Evolutionary conservation across 805 yeast species (phyloP), one percentile per base, ranked within the genome.

Genomic region (Metschnikowia bowlesiae): DNA sequence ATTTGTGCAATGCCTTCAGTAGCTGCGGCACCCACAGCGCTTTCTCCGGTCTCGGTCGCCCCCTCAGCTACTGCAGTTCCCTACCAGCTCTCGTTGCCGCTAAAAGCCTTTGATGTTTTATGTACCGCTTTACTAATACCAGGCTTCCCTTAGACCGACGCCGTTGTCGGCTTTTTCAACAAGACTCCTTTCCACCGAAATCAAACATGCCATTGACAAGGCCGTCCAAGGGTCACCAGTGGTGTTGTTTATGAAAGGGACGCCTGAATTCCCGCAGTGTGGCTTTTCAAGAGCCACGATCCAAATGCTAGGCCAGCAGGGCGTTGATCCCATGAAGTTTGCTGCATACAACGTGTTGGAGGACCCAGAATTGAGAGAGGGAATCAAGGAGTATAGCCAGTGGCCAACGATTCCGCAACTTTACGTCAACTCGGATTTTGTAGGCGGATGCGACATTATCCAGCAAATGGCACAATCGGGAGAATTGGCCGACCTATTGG

Each of bases 371-470:
- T 79, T 94, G 55, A 87, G 99, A 71, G 84, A 88, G 44, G 99
- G 98, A 32, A 89, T 94, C 62, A 94, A 94, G 72, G 99, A 94
- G 67, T 94, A 81, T 70, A 83, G 92, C 59, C 85, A 87, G 57
- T 94, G 99, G 99, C 99, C 99, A 50, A 94, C 99, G 0, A 90
- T 94, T 52, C 99, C 99, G 13, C 99, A 94, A 70, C 78, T 94
- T 40, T 94, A 91, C 64, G 89, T 94, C 11, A 80, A 85, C 59
- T 84, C 85, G 58, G 99, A 94, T 66, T 94, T 94, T 65, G 80
- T 94, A 48, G 99, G 99, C 41, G 99, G 99, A 4, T 94, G 97
- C 71, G 99, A 94, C 69, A 91, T 94, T 55, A 78, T 94, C 47
- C 89, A 86, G 65, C 82, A 87, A 50, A 91, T 94, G 98, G 88